Base-by-base conservation (phyloP, 805 yeast genomes). In the Diddensiella caesifluorescens region DNA sequence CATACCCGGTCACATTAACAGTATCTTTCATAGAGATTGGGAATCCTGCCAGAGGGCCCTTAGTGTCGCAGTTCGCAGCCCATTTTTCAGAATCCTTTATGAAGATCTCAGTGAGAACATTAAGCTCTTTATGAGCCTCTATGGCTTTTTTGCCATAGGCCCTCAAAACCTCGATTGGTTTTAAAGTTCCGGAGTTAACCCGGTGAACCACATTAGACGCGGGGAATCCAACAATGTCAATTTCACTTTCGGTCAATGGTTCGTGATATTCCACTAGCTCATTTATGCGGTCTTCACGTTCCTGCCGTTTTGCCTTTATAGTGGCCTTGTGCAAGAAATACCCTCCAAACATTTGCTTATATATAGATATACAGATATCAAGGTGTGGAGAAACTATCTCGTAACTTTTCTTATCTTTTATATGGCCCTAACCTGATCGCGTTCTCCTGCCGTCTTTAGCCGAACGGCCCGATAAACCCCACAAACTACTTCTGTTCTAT, bases 61-160 rank as follows among this genome's bases (percentile, higher is more conserved):
- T 61, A n/a, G 78, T 78, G 39, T 73, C 67, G 37, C 67, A 64
- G 13, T 65, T 59, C 48, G 70, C 68, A 1, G 75, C 75, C 63
- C 80, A 85, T 48, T 78, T 64, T 53, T 71, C 75, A n/a, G 83
- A 89, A 47, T 79, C 84, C 32, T 75, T 70, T 50, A 80, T 71
- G 60, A 83, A 67, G 42, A 83, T 68, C 44, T 79, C 82, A 61
- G 80, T 69, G 23, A 76, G 67, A 53, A 77, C 71, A 47, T 77
- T 74, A 45, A 80, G 75, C 53, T 77, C 70, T 50, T 76, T 78
- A 46, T 84, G 86, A 2, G 80, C 77, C 41, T 76, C 67, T 13
- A 78, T 69, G 2, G 88, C 80, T 43, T 78, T 67, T 53, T 79
- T 82, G 30, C 80, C 81, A 53, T 71, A 81, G 0, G 87, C 86